Base-by-base conservation (phyloP, 2,329 filamentous ascomycete genomes). In the Aspergillus sp. region DNA sequence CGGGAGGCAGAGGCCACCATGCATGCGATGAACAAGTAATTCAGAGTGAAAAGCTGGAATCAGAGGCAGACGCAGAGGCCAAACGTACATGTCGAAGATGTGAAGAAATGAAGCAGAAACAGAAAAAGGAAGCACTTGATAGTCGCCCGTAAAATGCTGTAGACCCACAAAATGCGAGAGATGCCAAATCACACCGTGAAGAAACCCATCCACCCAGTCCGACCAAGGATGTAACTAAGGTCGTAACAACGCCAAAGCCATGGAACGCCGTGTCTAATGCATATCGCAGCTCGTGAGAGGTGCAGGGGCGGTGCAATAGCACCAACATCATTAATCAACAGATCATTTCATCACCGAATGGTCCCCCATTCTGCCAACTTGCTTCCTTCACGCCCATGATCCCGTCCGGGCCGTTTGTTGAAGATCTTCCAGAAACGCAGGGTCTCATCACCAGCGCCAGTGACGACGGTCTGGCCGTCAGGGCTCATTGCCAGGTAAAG, bases 401-500 rank as follows among this genome's bases (percentile, higher is more conserved):
- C 78, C 54, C 84, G 80, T 21, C 88, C 87, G 23, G 88, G 86
- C 65, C 91, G 88, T 66, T 88, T 87, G 55, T 89, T 91, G 75
- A 99, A 99, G 2, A 94, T 88, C 53, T 94, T 94, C 94, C 94
- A 99, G 75, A 99, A 99, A 41, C 94, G 81, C 46, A 99, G 74
- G 0, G 94, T 99, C 76, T 99, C 94, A 61, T 99, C 94, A 14
- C 94, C 94, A 3, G 94, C 94, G 20, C 94, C 94, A 0, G 94
- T 99, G 11, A 97, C 94, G 17, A 99, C 89, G 2, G 91, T 89
- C 62, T 92, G 85, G 16, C 94, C 94, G 66, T 97, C 93, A 1
- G 94, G 94, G 67, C 92, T 97, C 91, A 97, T 97, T 29, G 92
- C 92, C 48, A 99, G 80, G 70, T 97, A 99, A 3, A 99, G 80